phyloP scores from a whole-genome alignment of 2,329 filamentous ascomycete species.

The Stagonosporopsis rhizophila region DNA sequence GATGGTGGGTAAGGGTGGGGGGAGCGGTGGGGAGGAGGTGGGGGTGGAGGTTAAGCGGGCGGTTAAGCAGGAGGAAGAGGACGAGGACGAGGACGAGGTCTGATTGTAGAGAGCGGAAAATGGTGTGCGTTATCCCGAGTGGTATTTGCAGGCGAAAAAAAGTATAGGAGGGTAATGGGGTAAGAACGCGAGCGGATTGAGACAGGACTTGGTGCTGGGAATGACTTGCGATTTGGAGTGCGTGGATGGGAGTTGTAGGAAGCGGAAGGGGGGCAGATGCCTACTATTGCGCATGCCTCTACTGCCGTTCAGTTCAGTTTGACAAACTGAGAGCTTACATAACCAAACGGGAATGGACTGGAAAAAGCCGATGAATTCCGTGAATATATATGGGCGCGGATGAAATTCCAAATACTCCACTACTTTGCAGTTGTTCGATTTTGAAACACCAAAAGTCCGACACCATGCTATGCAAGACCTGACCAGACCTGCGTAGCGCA shows the following conservation, averaged over 20 bases:
- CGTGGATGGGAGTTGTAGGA: too few relatives aligned
- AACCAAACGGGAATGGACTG: too few relatives aligned
- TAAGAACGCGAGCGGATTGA: too few relatives aligned
- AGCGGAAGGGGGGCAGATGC: too few relatives aligned
- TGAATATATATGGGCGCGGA: not conserved
- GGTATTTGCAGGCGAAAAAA: not conserved
- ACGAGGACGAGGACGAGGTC: not conserved
- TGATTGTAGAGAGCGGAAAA: not conserved
- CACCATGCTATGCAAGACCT: constrained; percentile 5
- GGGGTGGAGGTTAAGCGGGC: not conserved
- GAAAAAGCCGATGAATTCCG: not conserved
- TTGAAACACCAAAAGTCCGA: not conserved
- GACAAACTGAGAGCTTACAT: too few relatives aligned
- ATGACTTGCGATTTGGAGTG: too few relatives aligned
- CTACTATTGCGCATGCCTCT: too few relatives aligned
- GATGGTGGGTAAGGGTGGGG: constrained; percentile 3
- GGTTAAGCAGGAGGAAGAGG: not conserved
- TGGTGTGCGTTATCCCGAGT: too few relatives aligned
- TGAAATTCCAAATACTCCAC: not conserved
- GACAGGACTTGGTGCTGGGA: too few relatives aligned
- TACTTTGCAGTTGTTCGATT: not conserved
- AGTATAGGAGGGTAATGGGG: too few relatives aligned
- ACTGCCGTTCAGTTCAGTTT: too few relatives aligned
- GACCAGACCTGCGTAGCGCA: not conserved
- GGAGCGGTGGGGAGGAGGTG: constrained; percentile 4